Conservation (phyloP, 306 rosid species). For the Vicia faba region DNA sequence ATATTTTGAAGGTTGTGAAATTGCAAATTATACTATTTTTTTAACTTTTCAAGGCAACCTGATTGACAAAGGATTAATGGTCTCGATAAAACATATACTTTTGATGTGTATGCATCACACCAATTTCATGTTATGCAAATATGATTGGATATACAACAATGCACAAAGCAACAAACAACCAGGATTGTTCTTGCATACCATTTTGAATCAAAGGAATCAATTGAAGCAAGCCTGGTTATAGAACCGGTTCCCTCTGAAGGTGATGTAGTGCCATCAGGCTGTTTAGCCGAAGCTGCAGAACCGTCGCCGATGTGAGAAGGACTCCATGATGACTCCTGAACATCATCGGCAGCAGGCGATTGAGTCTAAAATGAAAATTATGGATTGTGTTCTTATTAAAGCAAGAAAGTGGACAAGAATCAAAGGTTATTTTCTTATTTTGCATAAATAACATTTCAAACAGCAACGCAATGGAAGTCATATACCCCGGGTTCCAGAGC, state of each 20-base stretch:
- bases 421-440: conserved; percentile 21
- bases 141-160: conserved; percentile 27
- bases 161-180: not conserved
- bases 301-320: conserved; percentile 82
- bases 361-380: conserved; percentile 45
- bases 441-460: conserved; percentile 30
- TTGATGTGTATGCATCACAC: conserved; percentile 11
- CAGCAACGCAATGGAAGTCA: conserved; percentile 32
- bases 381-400: conserved; percentile 1
- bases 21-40: conserved; percentile 6
- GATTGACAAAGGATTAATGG: conserved; percentile 11
- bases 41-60: conserved; percentile 19
- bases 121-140: conserved; percentile 11
- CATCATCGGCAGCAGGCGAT: conserved; percentile 56
- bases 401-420: conserved; percentile 24
- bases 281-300: conserved; percentile 48
- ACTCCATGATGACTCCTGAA: conserved; percentile 71
- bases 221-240: conserved; percentile 92
- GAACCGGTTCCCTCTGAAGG: conserved; percentile 64
- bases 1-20: not conserved
- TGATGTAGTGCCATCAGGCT: conserved; percentile 69
- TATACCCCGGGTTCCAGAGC: conserved; percentile 70
- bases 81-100: conserved; percentile 21
- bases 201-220: conserved; percentile 96
- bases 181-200: conserved; percentile 59